phyloP scores from a whole-genome alignment of 176 grass and related monocot species.

The sorghum (Sorghum bicolor) region Sorghum_bicolor_NCBIv3 NC_012871.2:66565501-66566000 shows the following conservation, averaged over 20 bases:
- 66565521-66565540: no score
- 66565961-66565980: neutral
- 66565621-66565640: neutral
- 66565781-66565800: neutral
- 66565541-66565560: neutral
- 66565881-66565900: neutral
- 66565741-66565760: neutral
- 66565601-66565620: neutral
- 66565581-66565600: neutral
- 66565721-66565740: neutral
- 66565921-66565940: no score
- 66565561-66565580: neutral
- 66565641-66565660: neutral
- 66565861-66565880: neutral
- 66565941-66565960: no score
- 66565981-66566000: neutral
- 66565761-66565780: neutral
- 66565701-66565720: neutral
- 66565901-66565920: neutral
- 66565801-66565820: neutral
- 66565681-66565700: neutral
- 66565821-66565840: neutral
- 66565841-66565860: neutral
- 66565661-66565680: neutral
- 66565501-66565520: neutral